Base-by-base conservation (phyloP, 2,329 filamentous ascomycete genomes). In the Fusarium dimerum region DNA sequence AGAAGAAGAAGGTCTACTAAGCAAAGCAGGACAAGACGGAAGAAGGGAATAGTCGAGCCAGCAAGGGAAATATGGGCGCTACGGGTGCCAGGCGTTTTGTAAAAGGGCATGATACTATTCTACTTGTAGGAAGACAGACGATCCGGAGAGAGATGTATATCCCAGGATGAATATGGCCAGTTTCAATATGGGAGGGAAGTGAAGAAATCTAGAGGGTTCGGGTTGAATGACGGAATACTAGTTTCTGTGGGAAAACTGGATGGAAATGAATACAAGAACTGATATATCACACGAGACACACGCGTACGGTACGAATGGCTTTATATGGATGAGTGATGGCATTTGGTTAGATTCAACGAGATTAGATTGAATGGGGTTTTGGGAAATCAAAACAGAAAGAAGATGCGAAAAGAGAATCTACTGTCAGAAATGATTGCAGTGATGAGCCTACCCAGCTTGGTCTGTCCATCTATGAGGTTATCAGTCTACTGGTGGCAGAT, bases 1-100 rank as follows among this genome's bases (percentile, higher is more conserved):
- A 99, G 85, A 99, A 99, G 90, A 99, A 99, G 87, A 99, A 99
- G 84, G 94, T 99, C 64, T 99, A 99, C 79, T 99, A 82, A 63
- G 50, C 49, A 40, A 41, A 48, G 43, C 44, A 45, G 20, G 42
- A 45, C 29, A 38, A 39, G 43, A 48, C 48, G 41, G 47, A n/a
- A 42, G 17, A 18, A n/a, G n/a, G 15, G 13, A 41, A 41, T 16
- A 26, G 40, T 41, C 40, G 40, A 16, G n/a, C 32, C 32, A 36
- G 32, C 32, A 36, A 36, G 32, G 13, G 13, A 40, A n/a, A 40
- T 16, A 10, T 46, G 48, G 45, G 51, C 47, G 47, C 52, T 51
- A 52, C 58, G 32, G 57, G 57, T 60, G 55, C 55, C 57, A 42
- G 57, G 57, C 54, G 39, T 40, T 40, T 54, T 60, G n/a, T 60